Conservation (phyloP, 768 basidiomycete genomes). For the Leucogyrophana mollusca region DNA sequence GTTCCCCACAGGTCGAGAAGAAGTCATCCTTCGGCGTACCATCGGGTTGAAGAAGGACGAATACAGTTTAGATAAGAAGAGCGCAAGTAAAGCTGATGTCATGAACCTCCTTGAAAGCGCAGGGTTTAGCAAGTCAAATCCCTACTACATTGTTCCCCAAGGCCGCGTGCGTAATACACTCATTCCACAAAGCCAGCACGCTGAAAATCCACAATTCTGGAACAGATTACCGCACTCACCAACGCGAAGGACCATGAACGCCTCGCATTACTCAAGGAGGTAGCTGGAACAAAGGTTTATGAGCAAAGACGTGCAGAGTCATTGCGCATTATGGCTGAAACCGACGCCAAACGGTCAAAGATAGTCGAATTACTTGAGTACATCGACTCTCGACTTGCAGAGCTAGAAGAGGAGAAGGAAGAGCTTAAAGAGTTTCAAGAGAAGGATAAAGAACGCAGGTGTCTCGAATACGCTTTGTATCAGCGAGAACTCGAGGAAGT, state of each 20-base stretch:
- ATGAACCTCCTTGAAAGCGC: slow-evolving; percentile 97
- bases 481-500: slow-evolving; percentile 91
- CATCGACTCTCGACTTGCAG: slow-evolving; percentile 85
- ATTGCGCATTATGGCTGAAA: slow-evolving; percentile 95
- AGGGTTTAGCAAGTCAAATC: slow-evolving; percentile 97
- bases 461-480: slow-evolving; percentile 93
- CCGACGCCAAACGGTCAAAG: slow-evolving; percentile 88
- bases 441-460: slow-evolving; percentile 91
- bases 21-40: slow-evolving; percentile 86
- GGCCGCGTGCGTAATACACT: slow-evolving; percentile 66
- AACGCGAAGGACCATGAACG: slow-evolving; percentile 97
- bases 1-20: slow-evolving; percentile 89
- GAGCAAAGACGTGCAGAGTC: slow-evolving; percentile 92
- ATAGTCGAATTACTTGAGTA: slow-evolving; percentile 87
- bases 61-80: slow-evolving; percentile 95
- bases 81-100: slow-evolving; percentile 92
- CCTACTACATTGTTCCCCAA: slow-evolving; percentile 99
- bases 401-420: slow-evolving; percentile 97
- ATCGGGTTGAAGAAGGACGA: slow-evolving; percentile 99
- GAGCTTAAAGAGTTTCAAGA: slow-evolving; percentile 96
- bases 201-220: neutral
- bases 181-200: neutral
- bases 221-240: slow-evolving; percentile 89
- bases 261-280: slow-evolving; percentile 92
- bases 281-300: slow-evolving; percentile 97